Evolutionary conservation across 305 asterid genomes (phyloP).

Genomic region (Fraxinus latifolia): DNA sequence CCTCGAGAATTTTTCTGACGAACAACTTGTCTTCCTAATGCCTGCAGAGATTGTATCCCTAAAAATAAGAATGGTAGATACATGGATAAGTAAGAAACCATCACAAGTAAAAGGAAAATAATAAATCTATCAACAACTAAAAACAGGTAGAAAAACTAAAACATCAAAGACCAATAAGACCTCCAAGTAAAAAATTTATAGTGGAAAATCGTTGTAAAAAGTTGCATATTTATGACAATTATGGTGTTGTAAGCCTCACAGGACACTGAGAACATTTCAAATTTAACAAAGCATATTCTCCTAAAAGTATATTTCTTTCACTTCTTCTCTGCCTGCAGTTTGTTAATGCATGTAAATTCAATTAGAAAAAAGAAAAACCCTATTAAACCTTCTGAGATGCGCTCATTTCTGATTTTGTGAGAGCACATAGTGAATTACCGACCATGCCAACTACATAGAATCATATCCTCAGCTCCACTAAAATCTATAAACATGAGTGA

Average conservation of each 20-base stretch:
- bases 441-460: neutral
- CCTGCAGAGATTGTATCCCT: slow-evolving; percentile 43
- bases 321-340: slow-evolving; percentile 34
- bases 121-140: slow-evolving; percentile 1
- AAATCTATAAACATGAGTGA: neutral
- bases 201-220: neutral
- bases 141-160: slow-evolving; percentile 1
- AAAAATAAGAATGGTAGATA: slow-evolving; percentile 1
- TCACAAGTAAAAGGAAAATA: slow-evolving; percentile 21
- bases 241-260: slow-evolving; percentile 3
- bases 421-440: slow-evolving; percentile 6
- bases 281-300: slow-evolving; percentile 26
- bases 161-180: slow-evolving; percentile 8
- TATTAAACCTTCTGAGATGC: neutral
- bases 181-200: neutral
- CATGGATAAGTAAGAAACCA: slow-evolving; percentile 22
- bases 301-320: slow-evolving; percentile 22
- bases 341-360: slow-evolving; percentile 13
- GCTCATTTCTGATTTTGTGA: slow-evolving; percentile 13
- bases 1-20: slow-evolving; percentile 38
- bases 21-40: slow-evolving; percentile 28
- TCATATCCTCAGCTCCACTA: slow-evolving; percentile 1
- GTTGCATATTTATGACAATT: neutral
- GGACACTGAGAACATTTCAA: slow-evolving; percentile 6
- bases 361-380: slow-evolving; percentile 6